Evolutionary conservation across 2,329 filamentous ascomycete species (phyloP).

Genomic region (Neodidymelliopsis sp.): DNA sequence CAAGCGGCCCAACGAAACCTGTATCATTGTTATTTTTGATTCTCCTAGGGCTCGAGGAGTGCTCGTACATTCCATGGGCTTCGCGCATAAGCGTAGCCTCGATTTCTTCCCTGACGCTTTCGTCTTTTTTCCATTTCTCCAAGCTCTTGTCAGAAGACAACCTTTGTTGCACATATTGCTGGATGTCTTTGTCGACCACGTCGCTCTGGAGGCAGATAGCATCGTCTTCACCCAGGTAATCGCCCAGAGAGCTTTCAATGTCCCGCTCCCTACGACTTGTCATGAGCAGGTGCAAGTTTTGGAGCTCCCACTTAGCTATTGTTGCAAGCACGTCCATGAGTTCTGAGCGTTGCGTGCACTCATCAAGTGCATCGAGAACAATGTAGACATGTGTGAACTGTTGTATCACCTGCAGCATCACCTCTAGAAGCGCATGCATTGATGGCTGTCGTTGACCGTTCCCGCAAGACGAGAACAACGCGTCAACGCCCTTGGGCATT

Average conservation of each 20-base stretch:
- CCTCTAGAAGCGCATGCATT: slow-evolving; percentile 27
- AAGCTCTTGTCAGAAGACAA: slow-evolving; percentile 42
- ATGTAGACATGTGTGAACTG: slow-evolving; percentile 27
- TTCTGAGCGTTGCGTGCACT: slow-evolving; percentile 32
- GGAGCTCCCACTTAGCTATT: slow-evolving; percentile 29
- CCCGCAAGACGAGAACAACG: slow-evolving; percentile 33
- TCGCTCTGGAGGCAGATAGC: slow-evolving; percentile 32
- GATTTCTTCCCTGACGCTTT: slow-evolving; percentile 35
- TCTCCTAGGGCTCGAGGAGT: background rate
- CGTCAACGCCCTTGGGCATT: slow-evolving; percentile 28
- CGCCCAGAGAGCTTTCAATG: slow-evolving; percentile 32
- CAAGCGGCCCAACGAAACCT: slow-evolving; percentile 42
- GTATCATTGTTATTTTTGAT: slow-evolving; percentile 13
- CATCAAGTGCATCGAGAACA: slow-evolving; percentile 41
- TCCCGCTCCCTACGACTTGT: slow-evolving; percentile 41
- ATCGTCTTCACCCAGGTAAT: slow-evolving; percentile 18
- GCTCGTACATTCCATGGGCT: slow-evolving; percentile 36
- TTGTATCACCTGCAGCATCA: slow-evolving; percentile 33
- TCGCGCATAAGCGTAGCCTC: slow-evolving; percentile 38
- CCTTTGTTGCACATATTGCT: slow-evolving; percentile 39
- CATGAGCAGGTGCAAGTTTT: slow-evolving; percentile 34
- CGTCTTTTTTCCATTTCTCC: slow-evolving; percentile 35
- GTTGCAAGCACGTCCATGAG: slow-evolving; percentile 31
- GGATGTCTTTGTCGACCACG: slow-evolving; percentile 39
- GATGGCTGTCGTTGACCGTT: slow-evolving; percentile 34